Conservation (phyloP, 2,329 filamentous ascomycete species). For the Lecanoromycetidae sp. region DNA sequence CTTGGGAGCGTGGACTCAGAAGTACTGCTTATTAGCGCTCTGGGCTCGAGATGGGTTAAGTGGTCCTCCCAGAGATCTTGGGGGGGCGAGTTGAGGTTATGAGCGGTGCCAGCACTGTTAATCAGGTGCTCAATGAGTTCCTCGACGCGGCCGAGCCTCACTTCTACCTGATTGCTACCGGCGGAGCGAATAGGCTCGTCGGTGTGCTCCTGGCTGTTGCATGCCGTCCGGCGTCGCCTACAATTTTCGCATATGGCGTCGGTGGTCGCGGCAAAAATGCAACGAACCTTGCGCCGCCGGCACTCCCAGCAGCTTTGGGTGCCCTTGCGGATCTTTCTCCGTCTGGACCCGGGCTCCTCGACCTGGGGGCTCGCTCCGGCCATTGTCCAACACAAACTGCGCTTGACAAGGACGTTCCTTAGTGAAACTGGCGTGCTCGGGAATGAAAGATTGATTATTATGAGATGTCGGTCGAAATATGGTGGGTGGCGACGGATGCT, state of each 20-base stretch:
- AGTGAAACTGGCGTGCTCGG: neutral
- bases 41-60: neutral
- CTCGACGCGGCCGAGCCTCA: neutral
- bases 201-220: slow-evolving; percentile 21
- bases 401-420: neutral
- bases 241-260: slow-evolving; percentile 23
- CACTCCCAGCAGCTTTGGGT: slow-evolving; percentile 27
- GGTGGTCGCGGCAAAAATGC: slow-evolving; percentile 19
- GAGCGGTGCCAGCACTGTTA: neutral
- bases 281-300: slow-evolving; percentile 27
- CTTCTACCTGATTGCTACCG: neutral
- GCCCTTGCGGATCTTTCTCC: slow-evolving; percentile 26
- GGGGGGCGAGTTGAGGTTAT: neutral
- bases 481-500: neutral
- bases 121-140: neutral
- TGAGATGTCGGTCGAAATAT: neutral
- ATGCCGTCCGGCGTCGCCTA: slow-evolving; percentile 21
- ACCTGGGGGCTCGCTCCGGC: neutral
- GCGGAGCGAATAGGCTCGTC: neutral
- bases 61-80: neutral
- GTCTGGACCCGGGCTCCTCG: slow-evolving; percentile 11
- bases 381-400: neutral
- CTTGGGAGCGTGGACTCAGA: neutral
- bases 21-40: neutral
- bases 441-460: neutral